phyloP scores from a whole-genome alignment of 164 flowering plant species.

The Vitis cinerea region DNA sequence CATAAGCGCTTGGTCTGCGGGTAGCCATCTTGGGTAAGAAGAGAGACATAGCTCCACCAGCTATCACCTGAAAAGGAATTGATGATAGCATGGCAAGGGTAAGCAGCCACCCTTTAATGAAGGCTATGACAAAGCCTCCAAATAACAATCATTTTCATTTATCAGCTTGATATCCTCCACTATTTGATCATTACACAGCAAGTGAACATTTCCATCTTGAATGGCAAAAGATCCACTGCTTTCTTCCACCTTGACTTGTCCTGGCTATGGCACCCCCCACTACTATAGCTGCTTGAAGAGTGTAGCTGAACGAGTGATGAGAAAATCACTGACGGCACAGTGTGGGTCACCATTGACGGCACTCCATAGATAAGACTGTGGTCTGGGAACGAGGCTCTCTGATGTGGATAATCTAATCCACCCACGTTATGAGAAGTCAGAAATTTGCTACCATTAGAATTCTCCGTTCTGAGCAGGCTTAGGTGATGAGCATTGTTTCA shows the following conservation, averaged over 20 bases:
- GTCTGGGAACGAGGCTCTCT: no score
- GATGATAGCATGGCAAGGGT: constrained; percentile 46
- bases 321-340: no score
- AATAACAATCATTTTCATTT: constrained; percentile 21
- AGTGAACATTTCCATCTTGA: constrained; percentile 19
- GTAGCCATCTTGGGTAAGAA: constrained; percentile 34
- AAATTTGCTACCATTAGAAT: no score
- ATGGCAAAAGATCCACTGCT: constrained; percentile 68
- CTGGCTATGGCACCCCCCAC: constrained; percentile 23
- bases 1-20: constrained; percentile 46
- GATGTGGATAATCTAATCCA: no score
- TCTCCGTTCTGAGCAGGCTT: no score
- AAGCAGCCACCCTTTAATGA: constrained; percentile 53
- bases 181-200: constrained; percentile 63
- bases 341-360: no score
- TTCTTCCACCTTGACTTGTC: constrained; percentile 69
- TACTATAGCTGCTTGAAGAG: no score
- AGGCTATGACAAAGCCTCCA: constrained; percentile 48
- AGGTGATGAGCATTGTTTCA: no score
- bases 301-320: no score
- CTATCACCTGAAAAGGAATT: constrained; percentile 38
- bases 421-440: no score
- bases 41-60: constrained; percentile 27
- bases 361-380: no score
- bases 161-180: constrained; percentile 50